Conservation (phyloP, 2,329 filamentous ascomycete genomes). For the Sporothrix brunneoviolacea region DNA sequence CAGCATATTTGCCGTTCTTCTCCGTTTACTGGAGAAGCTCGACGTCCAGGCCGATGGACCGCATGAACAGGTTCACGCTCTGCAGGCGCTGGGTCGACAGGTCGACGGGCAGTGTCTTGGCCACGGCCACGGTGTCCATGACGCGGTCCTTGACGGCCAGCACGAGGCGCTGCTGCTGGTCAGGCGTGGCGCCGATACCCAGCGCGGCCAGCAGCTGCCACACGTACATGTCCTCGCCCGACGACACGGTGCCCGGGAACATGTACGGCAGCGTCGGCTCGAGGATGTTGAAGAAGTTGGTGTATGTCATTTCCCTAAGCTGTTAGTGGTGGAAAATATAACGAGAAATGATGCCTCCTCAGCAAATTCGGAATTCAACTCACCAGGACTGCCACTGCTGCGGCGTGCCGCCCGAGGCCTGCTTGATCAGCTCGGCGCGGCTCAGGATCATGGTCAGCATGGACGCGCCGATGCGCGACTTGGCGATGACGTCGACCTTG, state of each 20-base stretch:
- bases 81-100: conserved; percentile 77
- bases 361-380: too few relatives aligned
- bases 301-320: conserved; percentile 62
- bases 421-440: conserved; percentile 87
- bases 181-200: conserved; percentile 84
- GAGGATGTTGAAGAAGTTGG: conserved; percentile 76
- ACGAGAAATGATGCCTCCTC: too few relatives aligned
- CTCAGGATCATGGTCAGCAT: conserved; percentile 92
- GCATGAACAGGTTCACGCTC: conserved; percentile 98
- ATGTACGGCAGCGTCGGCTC: conserved; percentile 78
- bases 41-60: conserved; percentile 95
- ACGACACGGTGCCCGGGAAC: conserved; percentile 86
- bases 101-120: conserved; percentile 81
- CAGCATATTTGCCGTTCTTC: too few relatives aligned
- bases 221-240: conserved; percentile 89
- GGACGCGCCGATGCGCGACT: conserved; percentile 79
- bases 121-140: conserved; percentile 84
- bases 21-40: conserved; percentile 50
- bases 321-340: too few relatives aligned
- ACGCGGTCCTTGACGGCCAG: conserved; percentile 96
- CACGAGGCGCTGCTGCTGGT: conserved; percentile 91
- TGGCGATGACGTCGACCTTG: conserved; percentile 76
- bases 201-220: conserved; percentile 97
- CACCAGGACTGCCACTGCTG: conserved; percentile 70
- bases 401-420: conserved; percentile 63